Base-by-base conservation (phyloP, 495 filamentous ascomycete species). In the Penicillium silybi region DNA sequence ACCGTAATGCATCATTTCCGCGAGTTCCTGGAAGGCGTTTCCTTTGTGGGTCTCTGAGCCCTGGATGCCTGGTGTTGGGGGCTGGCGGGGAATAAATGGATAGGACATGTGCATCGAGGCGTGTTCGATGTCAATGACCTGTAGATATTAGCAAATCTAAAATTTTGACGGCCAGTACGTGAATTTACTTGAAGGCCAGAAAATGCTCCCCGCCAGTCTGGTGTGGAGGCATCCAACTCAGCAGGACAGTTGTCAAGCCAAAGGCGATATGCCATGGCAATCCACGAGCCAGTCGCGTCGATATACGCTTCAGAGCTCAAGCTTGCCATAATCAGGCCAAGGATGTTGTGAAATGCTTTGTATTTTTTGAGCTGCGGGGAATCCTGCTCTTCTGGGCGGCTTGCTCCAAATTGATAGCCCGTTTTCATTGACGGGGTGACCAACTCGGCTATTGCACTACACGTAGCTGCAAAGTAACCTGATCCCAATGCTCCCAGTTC, bases 121-220 rank as follows among this genome's bases (percentile, higher is more conserved):
- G 53, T 74, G 70, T 51, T 74, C 70, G 15, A 74, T 64, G 35
- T 74, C 70, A 37, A 71, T 70, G n/a, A 74, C 64, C 69, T 73
- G 18, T 3, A 25, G 1, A 11, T 18, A 8, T 18, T n/a, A 13
- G 13, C 16, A n/a, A 34, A 29, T 29, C 26, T 1, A 9, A 10
- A 29, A 8, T 29, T 6, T 10, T 8, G 1, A 9, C 2, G 4
- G 26, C 1, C 17, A 18, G 6, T 16, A 13, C 20, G 29, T 8
- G 6, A 19, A 22, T 15, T 50, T 52, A 71, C 69, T 49, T 74
- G 70, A 10, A 74, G 60, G 18, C 70, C 67, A 10, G 67, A 72
- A 41, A 72, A 70, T 22, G 72, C 41, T 1, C 67, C 62, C 27
- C 52, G 56, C 70, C 70, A 74, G 40, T 74, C 69, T 11, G 49